Conservation (phyloP, 2,329 filamentous ascomycete species). For the Microdochium bolleyi region DNA sequence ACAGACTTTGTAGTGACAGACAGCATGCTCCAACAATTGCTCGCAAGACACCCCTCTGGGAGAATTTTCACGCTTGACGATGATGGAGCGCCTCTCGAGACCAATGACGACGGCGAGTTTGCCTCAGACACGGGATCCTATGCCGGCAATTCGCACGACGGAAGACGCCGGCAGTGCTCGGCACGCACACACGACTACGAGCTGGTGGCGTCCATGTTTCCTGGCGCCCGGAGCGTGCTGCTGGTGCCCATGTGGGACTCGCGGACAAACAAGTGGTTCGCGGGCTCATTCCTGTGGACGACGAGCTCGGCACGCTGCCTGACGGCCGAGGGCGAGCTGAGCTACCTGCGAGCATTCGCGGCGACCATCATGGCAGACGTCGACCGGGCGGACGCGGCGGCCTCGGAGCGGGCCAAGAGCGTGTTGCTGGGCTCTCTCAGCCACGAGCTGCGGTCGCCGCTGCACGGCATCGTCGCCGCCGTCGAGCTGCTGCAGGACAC, state of each 20-base stretch:
- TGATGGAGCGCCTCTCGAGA: slow-evolving; percentile 5
- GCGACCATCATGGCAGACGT: slow-evolving; percentile 50
- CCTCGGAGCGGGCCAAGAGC: slow-evolving; percentile 39
- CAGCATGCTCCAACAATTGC: background rate
- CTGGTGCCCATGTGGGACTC: slow-evolving; percentile 41
- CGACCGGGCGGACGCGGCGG: slow-evolving; percentile 28
- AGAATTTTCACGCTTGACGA: slow-evolving; percentile 22
- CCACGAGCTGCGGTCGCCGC: slow-evolving; percentile 52
- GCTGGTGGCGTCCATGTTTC: slow-evolving; percentile 25
- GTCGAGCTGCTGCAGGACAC: slow-evolving; percentile 47
- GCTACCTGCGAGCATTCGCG: slow-evolving; percentile 41
- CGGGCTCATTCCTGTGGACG: slow-evolving; percentile 42
- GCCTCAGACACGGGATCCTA: background rate
- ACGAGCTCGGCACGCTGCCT: slow-evolving; percentile 32
- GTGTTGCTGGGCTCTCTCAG: slow-evolving; percentile 53
- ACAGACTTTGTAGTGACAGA: background rate
- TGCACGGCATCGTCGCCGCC: slow-evolving; percentile 51
- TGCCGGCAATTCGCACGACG: too few species aligned
- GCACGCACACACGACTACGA: slow-evolving; percentile 15
- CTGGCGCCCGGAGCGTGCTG: slow-evolving; percentile 34
- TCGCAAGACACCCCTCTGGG: background rate
- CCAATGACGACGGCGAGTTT: slow-evolving; percentile 1
- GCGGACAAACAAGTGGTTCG: slow-evolving; percentile 36
- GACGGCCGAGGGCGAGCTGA: slow-evolving; percentile 37
- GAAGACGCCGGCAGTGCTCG: too few species aligned